These are phyloP conservation scores for Talaromyces sp. DNA, from an alignment of 2,329 filamentous ascomycete genomes.

Conservation along the genomic window DNA sequence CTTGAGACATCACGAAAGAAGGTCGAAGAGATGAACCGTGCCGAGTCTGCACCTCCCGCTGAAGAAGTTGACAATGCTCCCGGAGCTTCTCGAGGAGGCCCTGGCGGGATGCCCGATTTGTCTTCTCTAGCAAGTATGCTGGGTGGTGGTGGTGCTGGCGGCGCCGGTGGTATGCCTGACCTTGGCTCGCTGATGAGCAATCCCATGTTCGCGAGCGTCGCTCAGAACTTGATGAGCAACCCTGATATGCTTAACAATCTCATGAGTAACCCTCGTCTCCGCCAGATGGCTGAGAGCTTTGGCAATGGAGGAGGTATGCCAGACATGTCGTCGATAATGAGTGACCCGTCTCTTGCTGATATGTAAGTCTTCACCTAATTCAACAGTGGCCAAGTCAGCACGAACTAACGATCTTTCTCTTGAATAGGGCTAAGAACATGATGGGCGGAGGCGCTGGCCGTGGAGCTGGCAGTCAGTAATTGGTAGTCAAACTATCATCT, in stretches of 20 bases:
- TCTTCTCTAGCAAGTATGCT: slow-evolving; percentile 68
- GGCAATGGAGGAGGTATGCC: slow-evolving; percentile 77
- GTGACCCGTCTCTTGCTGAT: slow-evolving; percentile 84
- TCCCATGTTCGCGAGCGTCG: slow-evolving; percentile 97
- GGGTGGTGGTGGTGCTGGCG: slow-evolving; percentile 55
- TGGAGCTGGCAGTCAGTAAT: slow-evolving; percentile 22
- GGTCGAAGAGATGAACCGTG: slow-evolving; percentile 71
- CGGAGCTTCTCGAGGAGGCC: slow-evolving; percentile 47
- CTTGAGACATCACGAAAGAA: slow-evolving; percentile 88
- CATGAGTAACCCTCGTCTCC: slow-evolving; percentile 87
- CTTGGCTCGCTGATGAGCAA: slow-evolving; percentile 87
- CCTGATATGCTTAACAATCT: slow-evolving; percentile 86
- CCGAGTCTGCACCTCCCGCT: slow-evolving; percentile 49
- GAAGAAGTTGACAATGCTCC: slow-evolving; percentile 51
- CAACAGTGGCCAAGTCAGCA: slow-evolving; percentile 10
- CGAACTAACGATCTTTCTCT: slow-evolving; percentile 17
- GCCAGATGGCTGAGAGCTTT: slow-evolving; percentile 82
- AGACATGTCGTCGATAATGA: slow-evolving; percentile 80
- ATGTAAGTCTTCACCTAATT: slow-evolving; percentile 62
- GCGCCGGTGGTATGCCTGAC: slow-evolving; percentile 74
- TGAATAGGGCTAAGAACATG: slow-evolving; percentile 60
- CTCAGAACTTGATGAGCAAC: slow-evolving; percentile 95
- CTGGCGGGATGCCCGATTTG: slow-evolving; percentile 68
- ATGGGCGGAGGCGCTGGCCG: slow-evolving; percentile 57
- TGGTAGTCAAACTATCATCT: neutral